Conservation (phyloP, 1,139 yeast genomes). For the Candida frijolesensis region DNA sequence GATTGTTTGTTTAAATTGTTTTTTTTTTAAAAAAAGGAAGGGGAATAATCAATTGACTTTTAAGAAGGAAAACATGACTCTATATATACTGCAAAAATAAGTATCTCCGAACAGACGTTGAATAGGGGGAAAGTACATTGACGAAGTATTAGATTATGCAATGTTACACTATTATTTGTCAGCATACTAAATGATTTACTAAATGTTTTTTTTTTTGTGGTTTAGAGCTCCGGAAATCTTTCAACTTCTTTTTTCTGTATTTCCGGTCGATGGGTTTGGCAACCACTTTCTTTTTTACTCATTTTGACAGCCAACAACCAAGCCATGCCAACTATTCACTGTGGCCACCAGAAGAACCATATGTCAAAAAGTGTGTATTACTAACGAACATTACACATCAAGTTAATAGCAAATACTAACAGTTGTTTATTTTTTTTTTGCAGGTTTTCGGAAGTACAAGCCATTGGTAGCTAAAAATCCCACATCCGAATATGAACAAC, state of each 20-base stretch:
- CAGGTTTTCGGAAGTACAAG: slow-evolving; percentile 4
- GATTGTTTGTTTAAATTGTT: neutral
- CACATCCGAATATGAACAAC: slow-evolving; percentile 9
- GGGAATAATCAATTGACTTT: neutral
- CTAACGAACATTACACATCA: neutral
- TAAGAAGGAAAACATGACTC: neutral
- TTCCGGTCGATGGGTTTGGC: neutral
- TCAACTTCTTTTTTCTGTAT: neutral
- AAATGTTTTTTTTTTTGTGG: neutral
- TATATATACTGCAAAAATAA: neutral
- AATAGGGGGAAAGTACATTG: neutral
- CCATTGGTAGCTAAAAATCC: slow-evolving; percentile 3
- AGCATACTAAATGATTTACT: neutral
- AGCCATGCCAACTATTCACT: neutral
- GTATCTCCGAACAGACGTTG: neutral
- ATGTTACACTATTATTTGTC: neutral
- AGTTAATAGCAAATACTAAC: neutral
- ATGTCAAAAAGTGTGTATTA: neutral
- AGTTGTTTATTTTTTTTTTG: neutral
- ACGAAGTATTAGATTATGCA: neutral
- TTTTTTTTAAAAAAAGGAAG: neutral
- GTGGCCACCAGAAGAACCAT: neutral
- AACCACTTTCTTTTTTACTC: neutral
- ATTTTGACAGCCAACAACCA: neutral
- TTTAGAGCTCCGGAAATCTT: neutral